Evolutionary conservation across 768 basidiomycete genomes (phyloP).

Genomic region (Kwoniella europaea): DNA sequence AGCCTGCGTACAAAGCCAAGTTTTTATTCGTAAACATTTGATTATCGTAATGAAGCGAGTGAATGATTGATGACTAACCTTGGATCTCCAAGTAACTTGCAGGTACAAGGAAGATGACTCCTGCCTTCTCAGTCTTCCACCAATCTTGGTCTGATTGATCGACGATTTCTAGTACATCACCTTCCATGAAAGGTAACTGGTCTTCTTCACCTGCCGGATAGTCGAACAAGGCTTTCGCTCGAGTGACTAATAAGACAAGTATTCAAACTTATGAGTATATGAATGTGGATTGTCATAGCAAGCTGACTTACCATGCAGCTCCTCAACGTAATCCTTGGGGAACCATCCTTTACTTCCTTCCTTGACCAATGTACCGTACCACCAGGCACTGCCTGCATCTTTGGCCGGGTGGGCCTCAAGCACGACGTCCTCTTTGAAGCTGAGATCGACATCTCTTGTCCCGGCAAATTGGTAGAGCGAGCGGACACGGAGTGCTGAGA

Average conservation of each 20-base stretch:
- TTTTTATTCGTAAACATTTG: conserved; percentile 62
- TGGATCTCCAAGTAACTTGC: conserved; percentile 86
- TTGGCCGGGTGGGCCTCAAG: conserved; percentile 84
- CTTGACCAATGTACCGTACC: conserved; percentile 76
- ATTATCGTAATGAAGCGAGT: conserved; percentile 20
- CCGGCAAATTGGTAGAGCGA: conserved; percentile 84
- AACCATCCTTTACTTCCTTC: conserved; percentile 80
- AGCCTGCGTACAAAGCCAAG: conserved; percentile 75
- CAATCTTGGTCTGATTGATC: conserved; percentile 84
- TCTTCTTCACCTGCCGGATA: conserved; percentile 75
- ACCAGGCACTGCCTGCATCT: conserved; percentile 81
- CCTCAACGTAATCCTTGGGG: conserved; percentile 85
- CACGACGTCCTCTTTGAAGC: conserved; percentile 78
- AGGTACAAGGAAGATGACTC: conserved; percentile 86
- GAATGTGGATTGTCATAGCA: too few species aligned
- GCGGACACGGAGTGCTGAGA: conserved; percentile 72
- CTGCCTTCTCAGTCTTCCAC: conserved; percentile 93
- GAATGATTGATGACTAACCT: conserved; percentile 74
- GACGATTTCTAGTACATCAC: conserved; percentile 75
- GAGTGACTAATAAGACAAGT: conserved; percentile 62
- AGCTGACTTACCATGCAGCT: conserved; percentile 74
- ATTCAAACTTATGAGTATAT: too few species aligned
- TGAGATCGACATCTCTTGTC: conserved; percentile 84
- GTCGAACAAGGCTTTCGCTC: conserved; percentile 78
- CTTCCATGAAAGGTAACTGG: conserved; percentile 84